Percentiles rank a stretch among this genome's conserved stretches.
These are phyloP conservation scores for Crucibulum laeve DNA, from an alignment of 768 basidiomycete genomes.

Conservation along the genomic window DNA sequence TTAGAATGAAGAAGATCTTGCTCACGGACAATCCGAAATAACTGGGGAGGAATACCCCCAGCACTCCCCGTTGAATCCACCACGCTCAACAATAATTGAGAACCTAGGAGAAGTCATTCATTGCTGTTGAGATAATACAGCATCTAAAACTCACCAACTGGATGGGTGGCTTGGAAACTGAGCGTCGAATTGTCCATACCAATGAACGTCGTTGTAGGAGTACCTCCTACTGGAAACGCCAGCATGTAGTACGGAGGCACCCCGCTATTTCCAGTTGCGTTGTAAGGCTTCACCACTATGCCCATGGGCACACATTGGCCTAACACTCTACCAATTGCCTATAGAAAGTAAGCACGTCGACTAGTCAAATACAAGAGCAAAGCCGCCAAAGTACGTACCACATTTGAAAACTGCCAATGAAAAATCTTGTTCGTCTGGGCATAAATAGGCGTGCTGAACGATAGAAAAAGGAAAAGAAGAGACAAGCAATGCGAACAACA, in stretches of 20 bases:
- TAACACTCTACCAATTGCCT: slow-evolving; percentile 11
- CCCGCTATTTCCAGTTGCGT: slow-evolving; percentile 13
- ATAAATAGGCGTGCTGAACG: slow-evolving; percentile 1
- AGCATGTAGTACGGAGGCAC: slow-evolving; percentile 38
- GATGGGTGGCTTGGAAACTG: slow-evolving; percentile 33
- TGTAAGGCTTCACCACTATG: slow-evolving; percentile 19
- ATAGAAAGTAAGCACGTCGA: slow-evolving; percentile 1
- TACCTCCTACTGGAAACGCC: slow-evolving; percentile 31
- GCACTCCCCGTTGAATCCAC: slow-evolving; percentile 31
- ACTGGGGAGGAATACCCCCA: slow-evolving; percentile 22
- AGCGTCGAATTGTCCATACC: slow-evolving; percentile 27
- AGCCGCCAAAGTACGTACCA: slow-evolving; percentile 13
- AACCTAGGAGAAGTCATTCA: slow-evolving; percentile 18
- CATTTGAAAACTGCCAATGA: slow-evolving; percentile 25
- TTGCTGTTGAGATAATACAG: background rate
- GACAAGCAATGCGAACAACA: too few species aligned
- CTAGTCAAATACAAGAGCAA: background rate
- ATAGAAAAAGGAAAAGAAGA: background rate
- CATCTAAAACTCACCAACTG: slow-evolving; percentile 27
- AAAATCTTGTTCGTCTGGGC: slow-evolving; percentile 19
- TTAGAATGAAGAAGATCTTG: background rate
- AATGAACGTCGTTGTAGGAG: slow-evolving; percentile 26
- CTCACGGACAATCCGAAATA: slow-evolving; percentile 29
- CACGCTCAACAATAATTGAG: slow-evolving; percentile 29
- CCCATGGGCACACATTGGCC: slow-evolving; percentile 20